Conservation (phyloP, 352 stramenopile species). For the Phytophthora pini region DNA sequence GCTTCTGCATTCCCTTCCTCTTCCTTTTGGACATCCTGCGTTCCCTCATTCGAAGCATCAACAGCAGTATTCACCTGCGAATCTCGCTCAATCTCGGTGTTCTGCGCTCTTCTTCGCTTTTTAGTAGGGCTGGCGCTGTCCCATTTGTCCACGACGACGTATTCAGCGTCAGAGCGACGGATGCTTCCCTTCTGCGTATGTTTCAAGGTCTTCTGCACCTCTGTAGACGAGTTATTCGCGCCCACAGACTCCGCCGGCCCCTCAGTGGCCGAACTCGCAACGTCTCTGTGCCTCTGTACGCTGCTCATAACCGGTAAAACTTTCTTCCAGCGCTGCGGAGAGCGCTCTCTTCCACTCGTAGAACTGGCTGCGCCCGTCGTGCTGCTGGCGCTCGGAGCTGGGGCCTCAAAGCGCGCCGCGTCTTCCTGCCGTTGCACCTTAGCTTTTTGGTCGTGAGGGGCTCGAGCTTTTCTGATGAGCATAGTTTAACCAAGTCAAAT, state of each 20-base stretch:
- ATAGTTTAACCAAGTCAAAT: slow-evolving; percentile 19
- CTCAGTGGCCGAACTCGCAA: slow-evolving; percentile 5
- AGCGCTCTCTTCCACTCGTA: slow-evolving; percentile 1
- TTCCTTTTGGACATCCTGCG: slow-evolving; percentile 4
- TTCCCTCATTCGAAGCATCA: not conserved
- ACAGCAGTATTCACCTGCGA: not conserved
- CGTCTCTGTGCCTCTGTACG: slow-evolving; percentile 27
- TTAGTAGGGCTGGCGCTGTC: slow-evolving; percentile 8
- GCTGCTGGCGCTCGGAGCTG: slow-evolving; percentile 12
- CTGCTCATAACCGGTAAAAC: slow-evolving; percentile 29
- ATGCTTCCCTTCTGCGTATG: not conserved
- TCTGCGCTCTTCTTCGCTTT: slow-evolving; percentile 19
- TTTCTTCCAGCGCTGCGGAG: slow-evolving; percentile 1
- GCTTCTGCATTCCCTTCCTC: slow-evolving; percentile 5
- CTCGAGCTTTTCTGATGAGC: slow-evolving; percentile 1
- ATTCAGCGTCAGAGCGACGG: slow-evolving; percentile 8
- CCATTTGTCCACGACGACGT: slow-evolving; percentile 16
- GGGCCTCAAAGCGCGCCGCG: slow-evolving; percentile 4
- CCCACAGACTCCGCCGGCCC: not conserved
- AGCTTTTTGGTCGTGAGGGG: slow-evolving; percentile 17
- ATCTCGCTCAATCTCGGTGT: slow-evolving; percentile 1
- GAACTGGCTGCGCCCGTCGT: slow-evolving; percentile 1
- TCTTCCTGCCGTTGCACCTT: slow-evolving; percentile 19
- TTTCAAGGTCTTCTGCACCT: not conserved
- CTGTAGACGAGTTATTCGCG: slow-evolving; percentile 3